Evolutionary conservation across 768 basidiomycete species (phyloP).

Genomic region (Lactarius hatsudake): DNA sequence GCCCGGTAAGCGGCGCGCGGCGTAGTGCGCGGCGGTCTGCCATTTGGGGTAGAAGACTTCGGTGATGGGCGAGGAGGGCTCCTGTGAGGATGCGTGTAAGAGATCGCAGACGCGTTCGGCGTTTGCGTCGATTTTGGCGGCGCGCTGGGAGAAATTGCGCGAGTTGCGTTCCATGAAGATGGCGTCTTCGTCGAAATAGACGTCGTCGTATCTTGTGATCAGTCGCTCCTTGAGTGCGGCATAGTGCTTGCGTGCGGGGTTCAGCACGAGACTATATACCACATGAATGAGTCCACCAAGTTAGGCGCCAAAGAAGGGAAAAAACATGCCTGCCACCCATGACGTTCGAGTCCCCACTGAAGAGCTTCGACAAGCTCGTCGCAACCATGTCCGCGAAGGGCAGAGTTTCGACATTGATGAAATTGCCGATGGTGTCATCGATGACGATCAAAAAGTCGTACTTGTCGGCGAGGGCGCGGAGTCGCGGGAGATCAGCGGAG

Average conservation of each 20-base stretch:
- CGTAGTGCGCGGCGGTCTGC: slow-evolving; percentile 67
- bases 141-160: slow-evolving; percentile 79
- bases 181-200: slow-evolving; percentile 87
- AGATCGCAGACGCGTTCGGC: slow-evolving; percentile 80
- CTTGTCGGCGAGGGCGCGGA: slow-evolving; percentile 80
- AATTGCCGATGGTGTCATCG: slow-evolving; percentile 95
- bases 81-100: slow-evolving; percentile 57
- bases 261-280: slow-evolving; percentile 82
- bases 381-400: slow-evolving; percentile 87
- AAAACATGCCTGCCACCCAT: slow-evolving; percentile 90
- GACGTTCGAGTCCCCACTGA: slow-evolving; percentile 91
- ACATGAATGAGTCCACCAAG: neutral
- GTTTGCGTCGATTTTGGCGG: slow-evolving; percentile 75
- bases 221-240: slow-evolving; percentile 58
- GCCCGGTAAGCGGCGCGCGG: slow-evolving; percentile 49
- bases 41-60: slow-evolving; percentile 91
- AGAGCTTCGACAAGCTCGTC: slow-evolving; percentile 90
- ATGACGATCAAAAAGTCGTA: slow-evolving; percentile 86
- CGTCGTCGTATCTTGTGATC: slow-evolving; percentile 67
- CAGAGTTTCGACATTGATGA: slow-evolving; percentile 87
- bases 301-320: neutral
- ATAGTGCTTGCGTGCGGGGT: slow-evolving; percentile 75
- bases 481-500: slow-evolving; percentile 70
- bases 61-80: slow-evolving; percentile 46
- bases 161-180: slow-evolving; percentile 99